phyloP scores from a whole-genome alignment of 2,329 filamentous ascomycete species.

The Cercospora sojina region DNA sequence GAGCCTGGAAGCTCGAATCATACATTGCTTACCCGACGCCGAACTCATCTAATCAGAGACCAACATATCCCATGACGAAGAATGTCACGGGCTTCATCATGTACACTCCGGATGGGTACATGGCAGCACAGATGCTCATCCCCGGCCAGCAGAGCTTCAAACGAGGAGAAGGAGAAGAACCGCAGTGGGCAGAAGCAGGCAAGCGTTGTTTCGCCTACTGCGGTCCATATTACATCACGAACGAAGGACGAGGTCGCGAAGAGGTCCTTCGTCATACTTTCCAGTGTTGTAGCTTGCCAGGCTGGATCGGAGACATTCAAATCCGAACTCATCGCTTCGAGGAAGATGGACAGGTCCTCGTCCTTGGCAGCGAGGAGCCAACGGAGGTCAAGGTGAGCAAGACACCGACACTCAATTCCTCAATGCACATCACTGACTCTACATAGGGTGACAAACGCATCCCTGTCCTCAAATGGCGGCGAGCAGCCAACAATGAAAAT shows the following conservation, averaged over 20 bases:
- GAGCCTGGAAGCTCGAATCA: constrained; percentile 42
- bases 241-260: constrained; percentile 37
- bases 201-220: constrained; percentile 41
- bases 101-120: constrained; percentile 43
- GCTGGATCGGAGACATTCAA: constrained; percentile 42
- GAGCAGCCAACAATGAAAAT: constrained; percentile 36
- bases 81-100: constrained; percentile 41
- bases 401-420: neutral
- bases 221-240: constrained; percentile 41
- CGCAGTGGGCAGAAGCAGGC: constrained; percentile 42
- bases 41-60: constrained; percentile 37
- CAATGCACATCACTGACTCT: neutral
- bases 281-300: constrained; percentile 41
- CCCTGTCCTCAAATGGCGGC: constrained; percentile 40
- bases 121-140: constrained; percentile 42
- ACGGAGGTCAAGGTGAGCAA: constrained; percentile 40
- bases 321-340: constrained; percentile 41
- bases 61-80: constrained; percentile 41
- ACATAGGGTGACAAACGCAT: constrained; percentile 40
- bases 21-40: constrained; percentile 42
- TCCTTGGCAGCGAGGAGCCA: constrained; percentile 41
- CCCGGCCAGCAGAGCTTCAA: constrained; percentile 42
- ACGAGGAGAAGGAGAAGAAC: constrained; percentile 40
- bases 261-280: constrained; percentile 41
- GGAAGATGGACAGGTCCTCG: constrained; percentile 41